Conservation (phyloP, 2,329 filamentous ascomycete genomes). For the Cytospora piceicola region DNA sequence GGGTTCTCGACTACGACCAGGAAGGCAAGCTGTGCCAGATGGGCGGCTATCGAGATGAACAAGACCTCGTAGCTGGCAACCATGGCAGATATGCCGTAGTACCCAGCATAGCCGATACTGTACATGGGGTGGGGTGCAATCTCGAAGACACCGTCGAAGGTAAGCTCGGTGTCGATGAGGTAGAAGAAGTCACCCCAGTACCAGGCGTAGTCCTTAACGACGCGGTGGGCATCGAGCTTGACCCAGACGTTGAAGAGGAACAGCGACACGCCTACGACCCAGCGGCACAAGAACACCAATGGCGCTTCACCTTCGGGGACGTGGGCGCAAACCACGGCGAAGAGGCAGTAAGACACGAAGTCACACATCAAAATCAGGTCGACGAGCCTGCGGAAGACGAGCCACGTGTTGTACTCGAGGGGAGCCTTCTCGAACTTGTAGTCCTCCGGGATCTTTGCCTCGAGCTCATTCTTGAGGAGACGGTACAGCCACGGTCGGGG, state of each 20-base stretch:
- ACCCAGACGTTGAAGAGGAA: conserved; percentile 98
- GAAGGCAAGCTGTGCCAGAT: conserved; percentile 93
- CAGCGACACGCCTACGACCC: conserved; percentile 75
- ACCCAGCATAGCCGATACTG: conserved; percentile 95
- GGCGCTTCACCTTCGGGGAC: conserved; percentile 73
- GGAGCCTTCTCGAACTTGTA: conserved; percentile 93
- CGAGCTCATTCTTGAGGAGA: conserved; percentile 84
- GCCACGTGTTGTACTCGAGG: conserved; percentile 98
- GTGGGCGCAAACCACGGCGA: conserved; percentile 85
- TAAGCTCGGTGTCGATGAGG: conserved; percentile 95
- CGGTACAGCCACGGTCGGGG: conserved; percentile 81
- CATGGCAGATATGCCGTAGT: conserved; percentile 98
- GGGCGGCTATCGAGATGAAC: conserved; percentile 93
- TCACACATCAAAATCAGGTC: conserved; percentile 99
- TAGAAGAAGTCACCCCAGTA: conserved; percentile 99
- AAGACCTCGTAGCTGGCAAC: conserved; percentile 96
- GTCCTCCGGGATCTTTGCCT: conserved; percentile 91
- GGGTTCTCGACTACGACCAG: conserved; percentile 91
- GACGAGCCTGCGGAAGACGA: conserved; percentile 92
- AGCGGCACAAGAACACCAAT: conserved; percentile 72
- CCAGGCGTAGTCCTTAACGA: conserved; percentile 99
- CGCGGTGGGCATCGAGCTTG: conserved; percentile 94
- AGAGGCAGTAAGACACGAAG: conserved; percentile 95
- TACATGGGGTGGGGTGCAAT: conserved; percentile 99
- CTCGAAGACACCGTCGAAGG: conserved; percentile 98